Conservation (phyloP, 306 rosid species). For the Acacia acuminata region DNA sequence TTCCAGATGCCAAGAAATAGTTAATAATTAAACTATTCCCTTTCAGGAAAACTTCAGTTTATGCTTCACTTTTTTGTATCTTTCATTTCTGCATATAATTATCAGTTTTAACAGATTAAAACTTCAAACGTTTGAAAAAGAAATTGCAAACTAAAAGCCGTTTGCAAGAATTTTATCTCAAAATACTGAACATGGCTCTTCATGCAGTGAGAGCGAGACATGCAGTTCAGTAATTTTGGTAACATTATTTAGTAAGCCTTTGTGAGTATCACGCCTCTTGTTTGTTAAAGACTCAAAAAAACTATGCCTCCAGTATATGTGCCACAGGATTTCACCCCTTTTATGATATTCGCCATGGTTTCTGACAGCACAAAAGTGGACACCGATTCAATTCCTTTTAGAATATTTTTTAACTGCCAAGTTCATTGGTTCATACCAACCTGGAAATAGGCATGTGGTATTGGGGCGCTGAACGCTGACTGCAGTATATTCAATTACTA, state of each 20-base stretch:
- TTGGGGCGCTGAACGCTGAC: neutral
- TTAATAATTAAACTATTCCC: neutral
- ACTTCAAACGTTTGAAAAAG: neutral
- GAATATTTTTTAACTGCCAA: neutral
- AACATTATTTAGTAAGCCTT: neutral
- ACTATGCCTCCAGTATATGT: neutral
- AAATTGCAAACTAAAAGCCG: neutral
- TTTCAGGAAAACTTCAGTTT: neutral
- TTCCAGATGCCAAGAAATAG: neutral
- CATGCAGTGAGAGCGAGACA: neutral
- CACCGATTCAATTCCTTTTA: neutral
- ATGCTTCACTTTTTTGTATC: neutral
- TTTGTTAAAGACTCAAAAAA: neutral
- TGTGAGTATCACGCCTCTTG: neutral
- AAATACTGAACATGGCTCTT: neutral
- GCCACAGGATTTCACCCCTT: neutral
- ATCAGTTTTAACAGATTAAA: neutral
- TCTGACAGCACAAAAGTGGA: neutral
- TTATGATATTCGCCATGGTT: neutral
- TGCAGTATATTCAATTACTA: neutral
- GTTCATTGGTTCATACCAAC: constrained; percentile 1
- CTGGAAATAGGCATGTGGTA: neutral
- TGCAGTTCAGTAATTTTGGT: neutral
- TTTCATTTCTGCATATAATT: neutral
- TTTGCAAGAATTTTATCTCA: neutral